A percentile compares a stretch with the other conserved stretches of the same genome.
phyloP scores from a whole-genome alignment of 1,139 yeast genomes.

The Taiozyma onychis region DNA sequence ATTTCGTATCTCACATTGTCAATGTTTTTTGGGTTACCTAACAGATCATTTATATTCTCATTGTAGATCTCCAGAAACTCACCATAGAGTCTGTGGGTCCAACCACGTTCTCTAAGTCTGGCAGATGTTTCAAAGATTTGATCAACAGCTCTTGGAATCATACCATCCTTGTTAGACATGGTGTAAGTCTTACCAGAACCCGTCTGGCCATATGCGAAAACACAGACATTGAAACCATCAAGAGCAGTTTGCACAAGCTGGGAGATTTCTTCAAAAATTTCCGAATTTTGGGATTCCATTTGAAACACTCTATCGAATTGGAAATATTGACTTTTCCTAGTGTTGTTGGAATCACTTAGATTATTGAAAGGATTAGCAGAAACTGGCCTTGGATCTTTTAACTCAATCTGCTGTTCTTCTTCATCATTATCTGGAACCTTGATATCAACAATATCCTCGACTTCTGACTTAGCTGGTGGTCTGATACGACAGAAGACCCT shows the following conservation, averaged over 20 bases:
- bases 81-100: slow-evolving; percentile 64
- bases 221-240: slow-evolving; percentile 90
- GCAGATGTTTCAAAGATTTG: slow-evolving; percentile 64
- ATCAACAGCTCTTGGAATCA: slow-evolving; percentile 72
- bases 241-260: slow-evolving; percentile 84
- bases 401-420: slow-evolving; percentile 43
- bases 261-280: slow-evolving; percentile 77
- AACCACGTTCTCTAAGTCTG: slow-evolving; percentile 44
- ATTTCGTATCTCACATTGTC: slow-evolving; percentile 53
- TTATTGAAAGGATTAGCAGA: slow-evolving; percentile 1
- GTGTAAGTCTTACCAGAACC: slow-evolving; percentile 96
- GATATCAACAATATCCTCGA: slow-evolving; percentile 32
- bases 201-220: slow-evolving; percentile 96
- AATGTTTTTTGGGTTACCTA: slow-evolving; percentile 28
- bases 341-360: neutral
- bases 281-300: slow-evolving; percentile 45
- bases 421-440: slow-evolving; percentile 48
- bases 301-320: slow-evolving; percentile 77
- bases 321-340: slow-evolving; percentile 34
- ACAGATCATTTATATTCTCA: slow-evolving; percentile 69
- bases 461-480: slow-evolving; percentile 38
- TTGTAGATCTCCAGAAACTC: slow-evolving; percentile 89
- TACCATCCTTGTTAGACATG: slow-evolving; percentile 76
- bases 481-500: slow-evolving; percentile 86
- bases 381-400: slow-evolving; percentile 25